Evolutionary conservation across 2,329 filamentous ascomycete genomes (phyloP), one percentile per base, ranked within the genome.

Genomic region (Lachnellula arida): DNA sequence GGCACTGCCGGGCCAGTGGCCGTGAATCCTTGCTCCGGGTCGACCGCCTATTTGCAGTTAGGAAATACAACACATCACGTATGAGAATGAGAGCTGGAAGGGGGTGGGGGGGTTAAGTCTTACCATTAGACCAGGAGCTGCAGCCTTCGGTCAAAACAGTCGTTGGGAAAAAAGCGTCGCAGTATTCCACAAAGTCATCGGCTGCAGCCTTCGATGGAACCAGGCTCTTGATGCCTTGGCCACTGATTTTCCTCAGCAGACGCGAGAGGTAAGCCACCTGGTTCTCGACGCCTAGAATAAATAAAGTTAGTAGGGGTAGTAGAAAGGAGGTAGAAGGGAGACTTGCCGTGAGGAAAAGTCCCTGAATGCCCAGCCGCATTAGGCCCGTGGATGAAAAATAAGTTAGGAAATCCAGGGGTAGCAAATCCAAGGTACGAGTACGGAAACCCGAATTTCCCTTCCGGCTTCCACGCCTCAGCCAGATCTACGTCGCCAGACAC

Each of bases 51-150:
- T 39, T 25, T 15, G 8, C 1, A 32, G 17, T 39, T 4, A 25
- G 25, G 22, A 23, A 23, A 23, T 2, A 23, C 22, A 28, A 8
- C 25, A 28, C 25, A 28, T n/a, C 19, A 19, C 19, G 19, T 19
- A 19, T 19, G 2, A 19, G 19, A 19, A 39, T 52, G 3, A 4
- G 6, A 35, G 12, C 15, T 28, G n/a, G 12, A 4, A 23, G n/a
- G 39, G 23, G 6, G 4, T n/a, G 2, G 2, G 7, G 19, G 22
- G 17, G 19, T 19, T 19, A 19, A 19, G 39, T 32, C 34, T 22
- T 47, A 40, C 86, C 82, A 56, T 89, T 89, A 59, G 87, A 87
- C 87, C 87, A 89, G 0, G 82, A 86, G 43, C 80, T 82, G 67
- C 87, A 89, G 54, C 81, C 79, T 52, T 85, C 81, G 0, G 77